These are phyloP conservation scores for Clathrospora elynae DNA, from an alignment of 2,329 filamentous ascomycete species.

Conservation along the genomic window DNA sequence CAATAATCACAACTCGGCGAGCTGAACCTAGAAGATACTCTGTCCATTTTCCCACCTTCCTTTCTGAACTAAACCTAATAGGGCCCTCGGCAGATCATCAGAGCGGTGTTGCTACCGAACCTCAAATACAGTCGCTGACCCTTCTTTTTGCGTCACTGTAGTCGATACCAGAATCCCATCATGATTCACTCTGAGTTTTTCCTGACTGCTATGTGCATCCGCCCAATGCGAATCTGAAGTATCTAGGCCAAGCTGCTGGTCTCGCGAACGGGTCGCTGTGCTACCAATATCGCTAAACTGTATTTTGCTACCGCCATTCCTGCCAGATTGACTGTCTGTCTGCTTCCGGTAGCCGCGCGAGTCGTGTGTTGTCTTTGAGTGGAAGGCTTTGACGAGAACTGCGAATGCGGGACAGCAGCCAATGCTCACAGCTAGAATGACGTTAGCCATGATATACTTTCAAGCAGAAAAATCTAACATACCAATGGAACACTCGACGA, in stretches of 20 bases:
- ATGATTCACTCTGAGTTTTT: conserved; percentile 10
- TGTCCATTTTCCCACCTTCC: too few species aligned
- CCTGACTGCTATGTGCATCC: conserved; percentile 12
- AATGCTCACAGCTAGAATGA: conserved; percentile 18
- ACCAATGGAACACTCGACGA: conserved; percentile 42
- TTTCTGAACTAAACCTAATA: too few species aligned
- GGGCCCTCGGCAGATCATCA: too few species aligned
- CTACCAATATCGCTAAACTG: neutral
- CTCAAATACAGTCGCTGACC: too few species aligned
- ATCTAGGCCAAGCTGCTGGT: neutral
- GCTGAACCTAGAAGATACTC: too few species aligned
- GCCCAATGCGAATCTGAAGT: conserved; percentile 6
- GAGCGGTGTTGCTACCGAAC: too few species aligned
- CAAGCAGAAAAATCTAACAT: neutral
- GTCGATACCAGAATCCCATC: conserved; percentile 9
- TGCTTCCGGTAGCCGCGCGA: conserved; percentile 9
- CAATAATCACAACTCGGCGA: too few species aligned
- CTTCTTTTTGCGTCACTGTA: conserved; percentile 4
- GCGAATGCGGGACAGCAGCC: conserved; percentile 25
- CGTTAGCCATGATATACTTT: conserved; percentile 1
- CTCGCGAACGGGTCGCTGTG: neutral
- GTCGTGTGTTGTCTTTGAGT: conserved; percentile 5
- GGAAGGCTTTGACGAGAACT: conserved; percentile 11
- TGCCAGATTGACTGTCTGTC: neutral
- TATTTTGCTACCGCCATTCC: neutral